Evolutionary conservation across 1,284 basidiomycete species (phyloP).

Genomic region (Farysia itapuensis): DNA sequence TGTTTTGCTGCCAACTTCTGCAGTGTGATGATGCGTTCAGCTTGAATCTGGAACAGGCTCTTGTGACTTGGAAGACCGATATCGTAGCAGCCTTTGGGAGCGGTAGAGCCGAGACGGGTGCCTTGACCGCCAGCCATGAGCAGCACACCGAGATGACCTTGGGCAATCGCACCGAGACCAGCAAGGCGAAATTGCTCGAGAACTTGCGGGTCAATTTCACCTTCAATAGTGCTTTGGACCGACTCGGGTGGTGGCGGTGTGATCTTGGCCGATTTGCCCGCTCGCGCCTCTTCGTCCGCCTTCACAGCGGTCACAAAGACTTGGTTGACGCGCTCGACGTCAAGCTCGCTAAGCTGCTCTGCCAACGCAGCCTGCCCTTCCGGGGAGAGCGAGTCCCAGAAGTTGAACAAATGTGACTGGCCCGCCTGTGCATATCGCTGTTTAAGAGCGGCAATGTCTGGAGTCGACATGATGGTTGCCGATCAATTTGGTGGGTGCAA

Average conservation of each 20-base stretch:
- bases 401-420: slow-evolving; percentile 85
- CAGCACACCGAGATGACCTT: slow-evolving; percentile 84
- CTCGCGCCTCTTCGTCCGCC: slow-evolving; percentile 68
- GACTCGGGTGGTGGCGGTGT: slow-evolving; percentile 42
- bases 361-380: slow-evolving; percentile 70
- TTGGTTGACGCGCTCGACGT: slow-evolving; percentile 87
- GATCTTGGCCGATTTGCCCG: slow-evolving; percentile 59
- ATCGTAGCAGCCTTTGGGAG: slow-evolving; percentile 97
- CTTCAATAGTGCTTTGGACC: slow-evolving; percentile 41
- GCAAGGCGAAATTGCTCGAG: slow-evolving; percentile 66
- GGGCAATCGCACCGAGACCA: slow-evolving; percentile 78
- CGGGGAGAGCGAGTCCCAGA: slow-evolving; percentile 75
- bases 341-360: slow-evolving; percentile 76
- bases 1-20: slow-evolving; percentile 69
- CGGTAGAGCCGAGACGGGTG: slow-evolving; percentile 84
- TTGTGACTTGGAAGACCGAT: slow-evolving; percentile 90
- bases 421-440: slow-evolving; percentile 68
- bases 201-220: slow-evolving; percentile 29
- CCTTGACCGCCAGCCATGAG: slow-evolving; percentile 98
- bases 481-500: too few relatives aligned
- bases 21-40: slow-evolving; percentile 84
- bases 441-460: slow-evolving; percentile 23
- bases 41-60: slow-evolving; percentile 93
- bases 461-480: neutral
- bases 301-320: slow-evolving; percentile 78